phyloP scores from a whole-genome alignment of 768 basidiomycete species.

The Plicaturopsis crispa region DNA sequence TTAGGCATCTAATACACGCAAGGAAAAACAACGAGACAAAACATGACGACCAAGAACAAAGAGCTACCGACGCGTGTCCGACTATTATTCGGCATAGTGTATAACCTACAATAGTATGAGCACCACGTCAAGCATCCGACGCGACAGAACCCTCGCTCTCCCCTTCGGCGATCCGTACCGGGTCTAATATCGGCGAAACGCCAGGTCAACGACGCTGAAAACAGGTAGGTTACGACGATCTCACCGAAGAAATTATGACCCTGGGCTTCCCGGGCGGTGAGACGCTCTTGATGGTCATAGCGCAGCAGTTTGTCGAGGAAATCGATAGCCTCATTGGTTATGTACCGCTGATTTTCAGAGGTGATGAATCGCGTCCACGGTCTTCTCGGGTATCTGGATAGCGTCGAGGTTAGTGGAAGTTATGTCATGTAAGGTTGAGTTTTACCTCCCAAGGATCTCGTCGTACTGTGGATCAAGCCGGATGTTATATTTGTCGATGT shows the following conservation, averaged over 20 bases:
- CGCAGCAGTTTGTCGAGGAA: constrained; percentile 91
- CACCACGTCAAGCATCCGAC: constrained; percentile 10
- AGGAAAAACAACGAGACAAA: no score
- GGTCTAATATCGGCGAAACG: constrained; percentile 38
- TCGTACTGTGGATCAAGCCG: constrained; percentile 95
- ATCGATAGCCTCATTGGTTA: constrained; percentile 95
- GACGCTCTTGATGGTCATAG: constrained; percentile 95
- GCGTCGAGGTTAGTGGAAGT: no score
- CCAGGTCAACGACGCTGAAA: constrained; percentile 12
- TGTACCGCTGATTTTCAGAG: constrained; percentile 91
- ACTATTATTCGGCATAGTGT: no score
- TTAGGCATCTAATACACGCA: no score
- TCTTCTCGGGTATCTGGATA: constrained; percentile 77
- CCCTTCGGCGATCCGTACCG: constrained; percentile 52
- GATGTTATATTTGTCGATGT: constrained; percentile 93
- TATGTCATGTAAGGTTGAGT: constrained; percentile 1
- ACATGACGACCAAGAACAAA: no score
- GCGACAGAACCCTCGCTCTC: constrained; percentile 55
- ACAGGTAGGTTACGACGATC: constrained; percentile 11
- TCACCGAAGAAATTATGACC: constrained; percentile 88
- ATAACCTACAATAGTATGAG: no score
- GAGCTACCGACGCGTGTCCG: no score
- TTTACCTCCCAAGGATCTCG: constrained; percentile 85
- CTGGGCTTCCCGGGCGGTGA: constrained; percentile 92
- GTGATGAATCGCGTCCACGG: constrained; percentile 95